Percentiles rank a stretch among this genome's conserved stretches.
phyloP scores from a whole-genome alignment of 2,329 filamentous ascomycete species.

The Neofusicoccum laricinum region DNA sequence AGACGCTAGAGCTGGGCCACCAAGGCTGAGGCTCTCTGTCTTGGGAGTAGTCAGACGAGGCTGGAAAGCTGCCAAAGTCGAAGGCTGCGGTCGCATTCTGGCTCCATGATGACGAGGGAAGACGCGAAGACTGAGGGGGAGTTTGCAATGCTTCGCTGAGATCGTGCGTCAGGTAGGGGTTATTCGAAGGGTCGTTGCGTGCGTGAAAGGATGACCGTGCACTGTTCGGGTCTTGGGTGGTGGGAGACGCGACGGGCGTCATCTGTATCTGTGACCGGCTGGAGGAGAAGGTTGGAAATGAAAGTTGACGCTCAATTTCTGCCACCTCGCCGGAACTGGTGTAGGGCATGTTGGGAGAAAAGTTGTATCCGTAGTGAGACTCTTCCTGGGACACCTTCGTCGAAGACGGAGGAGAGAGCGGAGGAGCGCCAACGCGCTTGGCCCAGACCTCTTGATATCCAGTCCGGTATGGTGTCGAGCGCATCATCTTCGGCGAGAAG shows the following conservation, averaged over 20 bases:
- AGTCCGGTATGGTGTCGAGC: constrained; percentile 46
- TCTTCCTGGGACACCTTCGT: constrained; percentile 26
- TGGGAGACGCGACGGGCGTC: constrained; percentile 15
- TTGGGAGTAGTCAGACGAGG: constrained; percentile 28
- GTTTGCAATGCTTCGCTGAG: constrained; percentile 33
- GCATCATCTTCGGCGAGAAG: constrained; percentile 54
- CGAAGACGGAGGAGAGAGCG: constrained; percentile 28
- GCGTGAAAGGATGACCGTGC: constrained; percentile 21
- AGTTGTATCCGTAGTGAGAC: constrained; percentile 21
- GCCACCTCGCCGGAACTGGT: not conserved
- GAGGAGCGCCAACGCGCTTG: constrained; percentile 45
- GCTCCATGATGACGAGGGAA: constrained; percentile 31
- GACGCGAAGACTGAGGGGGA: constrained; percentile 31
- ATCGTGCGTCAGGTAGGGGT: constrained; percentile 23
- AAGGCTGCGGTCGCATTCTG: constrained; percentile 27
- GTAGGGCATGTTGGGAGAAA: constrained; percentile 19
- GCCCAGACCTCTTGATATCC: constrained; percentile 51
- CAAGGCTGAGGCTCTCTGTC: constrained; percentile 25
- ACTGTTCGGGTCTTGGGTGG: constrained; percentile 3
- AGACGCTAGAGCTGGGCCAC: constrained; percentile 24
- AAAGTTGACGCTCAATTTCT: constrained; percentile 11
- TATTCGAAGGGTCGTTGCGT: constrained; percentile 20
- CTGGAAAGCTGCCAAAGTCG: constrained; percentile 30
- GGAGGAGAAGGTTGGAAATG: not conserved
- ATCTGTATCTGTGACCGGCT: constrained; percentile 11